Percentiles rank a stretch among this genome's conserved stretches.
phyloP scores from a whole-genome alignment of 1,284 basidiomycete species.

The Volvariella volvacea region DNA sequence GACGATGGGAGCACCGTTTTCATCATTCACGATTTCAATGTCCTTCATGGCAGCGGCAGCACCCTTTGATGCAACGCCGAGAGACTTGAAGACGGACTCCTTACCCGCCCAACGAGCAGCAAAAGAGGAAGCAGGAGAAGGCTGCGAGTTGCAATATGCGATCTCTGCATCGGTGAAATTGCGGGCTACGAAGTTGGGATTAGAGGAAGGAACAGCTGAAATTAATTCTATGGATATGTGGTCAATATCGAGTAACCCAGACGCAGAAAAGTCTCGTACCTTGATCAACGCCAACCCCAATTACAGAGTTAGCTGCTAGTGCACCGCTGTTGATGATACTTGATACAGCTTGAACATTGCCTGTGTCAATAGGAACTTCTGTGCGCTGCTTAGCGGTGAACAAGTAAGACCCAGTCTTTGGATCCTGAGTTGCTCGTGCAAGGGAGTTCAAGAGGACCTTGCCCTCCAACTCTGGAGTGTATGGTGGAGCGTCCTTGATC shows the following conservation, averaged over 20 bases:
- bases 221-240: conserved; percentile 68
- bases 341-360: conserved; percentile 64
- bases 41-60: conserved; percentile 92
- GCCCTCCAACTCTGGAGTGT: conserved; percentile 81
- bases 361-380: conserved; percentile 45
- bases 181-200: conserved; percentile 82
- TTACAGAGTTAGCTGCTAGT: conserved; percentile 31
- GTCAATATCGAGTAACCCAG: neutral
- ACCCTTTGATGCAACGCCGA: conserved; percentile 87
- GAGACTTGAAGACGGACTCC: conserved; percentile 98
- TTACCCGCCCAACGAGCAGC: conserved; percentile 97
- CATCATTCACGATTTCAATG: conserved; percentile 87
- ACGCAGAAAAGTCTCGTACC: conserved; percentile 34
- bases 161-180: conserved; percentile 94
- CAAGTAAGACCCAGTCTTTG: conserved; percentile 80
- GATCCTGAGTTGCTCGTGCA: conserved; percentile 78
- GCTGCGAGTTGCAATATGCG: conserved; percentile 82
- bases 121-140: conserved; percentile 85
- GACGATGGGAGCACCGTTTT: conserved; percentile 67
- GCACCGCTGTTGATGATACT: conserved; percentile 42
- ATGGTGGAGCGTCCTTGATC: conserved; percentile 95
- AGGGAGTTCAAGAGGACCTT: conserved; percentile 90
- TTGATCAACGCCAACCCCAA: conserved; percentile 85
- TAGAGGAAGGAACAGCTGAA: conserved; percentile 85
- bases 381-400: conserved; percentile 66